Evolutionary conservation across 2,329 filamentous ascomycete genomes (phyloP).

Genomic region (Ophiosphaerella herpotricha): DNA sequence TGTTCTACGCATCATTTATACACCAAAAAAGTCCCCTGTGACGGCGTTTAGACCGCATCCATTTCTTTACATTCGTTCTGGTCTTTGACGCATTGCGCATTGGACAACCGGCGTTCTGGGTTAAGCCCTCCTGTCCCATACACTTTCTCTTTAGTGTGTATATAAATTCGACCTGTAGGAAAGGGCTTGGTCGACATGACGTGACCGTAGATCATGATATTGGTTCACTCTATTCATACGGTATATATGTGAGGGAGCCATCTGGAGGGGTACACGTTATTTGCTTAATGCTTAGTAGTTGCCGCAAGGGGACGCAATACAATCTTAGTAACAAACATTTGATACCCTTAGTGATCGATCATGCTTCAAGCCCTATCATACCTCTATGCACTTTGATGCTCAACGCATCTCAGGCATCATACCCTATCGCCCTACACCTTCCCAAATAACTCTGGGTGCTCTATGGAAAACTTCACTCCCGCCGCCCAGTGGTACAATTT

Average conservation of each 20-base stretch:
- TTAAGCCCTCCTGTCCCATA: too few relatives aligned
- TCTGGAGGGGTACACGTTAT: too few relatives aligned
- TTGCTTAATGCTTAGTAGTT: too few relatives aligned
- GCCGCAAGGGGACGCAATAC: not conserved
- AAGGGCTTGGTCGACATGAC: too few relatives aligned
- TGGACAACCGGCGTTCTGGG: constrained; percentile 13
- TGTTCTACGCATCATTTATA: constrained; percentile 4
- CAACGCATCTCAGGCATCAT: too few relatives aligned
- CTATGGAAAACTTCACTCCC: constrained; percentile 30
- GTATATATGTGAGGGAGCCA: too few relatives aligned
- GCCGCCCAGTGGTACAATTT: constrained; percentile 38
- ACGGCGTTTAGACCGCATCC: constrained; percentile 12
- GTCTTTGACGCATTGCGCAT: constrained; percentile 7
- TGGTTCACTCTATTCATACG: too few relatives aligned
- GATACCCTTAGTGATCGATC: not conserved
- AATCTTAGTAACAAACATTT: not conserved
- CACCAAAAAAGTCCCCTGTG: constrained; percentile 14
- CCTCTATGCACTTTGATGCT: too few relatives aligned
- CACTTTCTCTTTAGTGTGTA: not conserved
- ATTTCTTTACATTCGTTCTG: constrained; percentile 11
- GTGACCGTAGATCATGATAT: too few relatives aligned
- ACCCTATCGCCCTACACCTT: constrained; percentile 4
- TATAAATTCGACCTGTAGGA: not conserved
- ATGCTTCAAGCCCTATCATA: too few relatives aligned
- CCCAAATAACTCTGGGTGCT: constrained; percentile 27